A percentile compares a stretch with the other conserved stretches of the same genome.
These are phyloP conservation scores for Arbutus unedo DNA, from an alignment of 148 eudicot genomes.

Conservation along the genomic window DNA sequence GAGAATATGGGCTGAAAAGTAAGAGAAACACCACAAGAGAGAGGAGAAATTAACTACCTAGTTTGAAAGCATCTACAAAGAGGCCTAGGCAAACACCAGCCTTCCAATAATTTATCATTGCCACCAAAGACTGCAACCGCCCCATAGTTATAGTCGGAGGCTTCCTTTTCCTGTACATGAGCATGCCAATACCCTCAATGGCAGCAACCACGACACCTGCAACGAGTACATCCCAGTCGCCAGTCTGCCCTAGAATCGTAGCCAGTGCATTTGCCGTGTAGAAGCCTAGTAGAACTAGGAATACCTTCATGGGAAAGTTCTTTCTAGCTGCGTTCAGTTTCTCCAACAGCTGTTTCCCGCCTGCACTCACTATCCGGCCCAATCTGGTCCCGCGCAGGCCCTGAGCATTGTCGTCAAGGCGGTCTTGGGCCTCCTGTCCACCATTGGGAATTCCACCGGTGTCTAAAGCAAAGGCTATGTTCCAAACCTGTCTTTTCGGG, in stretches of 20 bases:
- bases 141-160: slow-evolving; percentile 30
- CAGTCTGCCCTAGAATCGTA: slow-evolving; percentile 92
- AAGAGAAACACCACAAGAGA: not conserved
- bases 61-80: slow-evolving; percentile 95
- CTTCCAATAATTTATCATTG: slow-evolving; percentile 85
- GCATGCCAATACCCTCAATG: slow-evolving; percentile 91
- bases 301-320: slow-evolving; percentile 88
- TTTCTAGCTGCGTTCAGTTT: slow-evolving; percentile 78
- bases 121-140: slow-evolving; percentile 64
- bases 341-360: slow-evolving; percentile 62
- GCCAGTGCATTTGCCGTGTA: slow-evolving; percentile 97
- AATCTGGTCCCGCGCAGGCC: slow-evolving; percentile 73
- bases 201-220: slow-evolving; percentile 97
- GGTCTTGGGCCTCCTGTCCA: slow-evolving; percentile 29
- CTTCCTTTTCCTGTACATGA: slow-evolving; percentile 74
- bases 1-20: not conserved
- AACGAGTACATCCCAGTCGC: slow-evolving; percentile 95
- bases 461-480: slow-evolving; percentile 63
- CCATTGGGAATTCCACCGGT: slow-evolving; percentile 61
- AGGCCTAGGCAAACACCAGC: slow-evolving; percentile 98
- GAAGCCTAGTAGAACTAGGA: slow-evolving; percentile 83
- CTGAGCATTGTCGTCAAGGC: slow-evolving; percentile 38
- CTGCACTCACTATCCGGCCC: slow-evolving; percentile 78
- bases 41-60: slow-evolving; percentile 62
- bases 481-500: slow-evolving; percentile 40